Base-by-base conservation (phyloP, 2,329 filamentous ascomycete genomes). In the Exophiala mesophila region DNA sequence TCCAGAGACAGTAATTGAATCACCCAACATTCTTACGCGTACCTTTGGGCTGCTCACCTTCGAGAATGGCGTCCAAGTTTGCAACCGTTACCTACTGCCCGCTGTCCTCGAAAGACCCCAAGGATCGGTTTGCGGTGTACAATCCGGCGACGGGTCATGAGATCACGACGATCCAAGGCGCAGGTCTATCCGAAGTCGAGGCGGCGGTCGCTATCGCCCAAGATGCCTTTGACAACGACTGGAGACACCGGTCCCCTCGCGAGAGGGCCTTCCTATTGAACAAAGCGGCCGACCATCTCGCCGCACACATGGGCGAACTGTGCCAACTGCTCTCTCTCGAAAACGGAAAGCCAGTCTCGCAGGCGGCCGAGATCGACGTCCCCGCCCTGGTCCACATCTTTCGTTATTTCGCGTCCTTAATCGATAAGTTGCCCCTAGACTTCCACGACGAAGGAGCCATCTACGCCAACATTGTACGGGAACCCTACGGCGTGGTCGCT, bases 401-500 rank as follows among this genome's bases (percentile, higher is more conserved):
- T 37, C 47, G 52, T 4, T 59, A 52, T 41, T 59, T 57, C 35
- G 54, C 44, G 1, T 39, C 41, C n/a, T 37, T 57, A 2, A 49
- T 56, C 3, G 53, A 46, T 35, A 49, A 49, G 35, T 20, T 46
- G 9, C 43, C 46, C 1, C 3, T 16, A 10, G 43, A 49, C 18
- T 17, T 49, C 3, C 42, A 46, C 30, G 43, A 49, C 29, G 31
- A 45, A 24, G 46, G 46, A 17, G 24, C 19, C 3, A 36, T 46
- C 10, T 46, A 49, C 37, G 15, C 42, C 3, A 18, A 19, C 8
- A 28, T 49, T 21, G 12, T 47, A 3, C 43, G 39, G 5, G 42
- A 49, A 15, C 46, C 46, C 2, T 45, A 36, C 20, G 46, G 46
- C 1, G 46, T 49, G 2, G 28, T 38, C 10, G 75, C 65, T 1